These are phyloP conservation scores for Daldinia sp. DNA, from an alignment of 2,329 filamentous ascomycete genomes.

Conservation along the genomic window DNA sequence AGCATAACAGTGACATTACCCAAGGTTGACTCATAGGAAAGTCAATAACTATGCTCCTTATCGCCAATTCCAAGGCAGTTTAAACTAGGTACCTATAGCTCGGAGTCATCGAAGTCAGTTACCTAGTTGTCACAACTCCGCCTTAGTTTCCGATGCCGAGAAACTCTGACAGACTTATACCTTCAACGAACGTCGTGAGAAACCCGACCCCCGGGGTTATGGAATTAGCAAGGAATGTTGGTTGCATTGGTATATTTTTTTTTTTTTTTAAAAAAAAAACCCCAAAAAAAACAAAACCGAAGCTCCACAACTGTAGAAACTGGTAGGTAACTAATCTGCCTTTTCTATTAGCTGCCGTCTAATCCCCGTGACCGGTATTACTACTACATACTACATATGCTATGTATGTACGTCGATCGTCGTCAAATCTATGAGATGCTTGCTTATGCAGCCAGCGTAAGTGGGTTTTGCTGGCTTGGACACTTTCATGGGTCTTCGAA, in stretches of 20 bases:
- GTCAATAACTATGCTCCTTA: neutral
- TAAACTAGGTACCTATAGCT: neutral
- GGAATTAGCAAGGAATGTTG: slow-evolving; percentile 4
- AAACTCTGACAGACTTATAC: neutral
- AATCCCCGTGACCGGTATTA: neutral
- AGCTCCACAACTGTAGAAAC: too few relatives aligned
- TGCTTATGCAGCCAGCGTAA: slow-evolving; percentile 7
- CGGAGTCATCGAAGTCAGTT: neutral
- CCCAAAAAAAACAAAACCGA: too few relatives aligned
- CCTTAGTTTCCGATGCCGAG: neutral
- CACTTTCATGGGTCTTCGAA: slow-evolving; percentile 24
- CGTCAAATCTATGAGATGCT: slow-evolving; percentile 12
- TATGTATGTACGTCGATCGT: slow-evolving; percentile 6
- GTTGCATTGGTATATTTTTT: neutral
- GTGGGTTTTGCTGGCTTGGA: slow-evolving; percentile 16
- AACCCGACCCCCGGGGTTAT: slow-evolving; percentile 1
- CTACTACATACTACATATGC: neutral
- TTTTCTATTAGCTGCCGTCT: slow-evolving; percentile 5
- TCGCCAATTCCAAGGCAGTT: neutral
- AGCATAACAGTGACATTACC: neutral
- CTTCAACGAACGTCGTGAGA: neutral
- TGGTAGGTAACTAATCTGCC: neutral
- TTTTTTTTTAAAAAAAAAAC: too few relatives aligned
- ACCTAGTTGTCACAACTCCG: neutral
- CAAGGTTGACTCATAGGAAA: neutral